phyloP scores from a whole-genome alignment of 1,139 yeast species.

The Nematodospora anomalae region DNA sequence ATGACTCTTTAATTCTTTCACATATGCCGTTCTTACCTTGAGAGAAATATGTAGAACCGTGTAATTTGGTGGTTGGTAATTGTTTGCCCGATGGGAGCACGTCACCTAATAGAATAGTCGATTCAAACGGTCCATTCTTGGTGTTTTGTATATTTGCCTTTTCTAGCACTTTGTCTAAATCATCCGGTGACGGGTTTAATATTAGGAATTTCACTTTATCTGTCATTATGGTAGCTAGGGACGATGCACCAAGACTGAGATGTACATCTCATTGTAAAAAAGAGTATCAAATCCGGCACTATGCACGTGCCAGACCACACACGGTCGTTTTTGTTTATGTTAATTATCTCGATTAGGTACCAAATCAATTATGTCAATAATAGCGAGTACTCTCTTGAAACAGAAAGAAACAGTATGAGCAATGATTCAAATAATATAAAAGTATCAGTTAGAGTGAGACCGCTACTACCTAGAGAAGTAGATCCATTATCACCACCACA shows the following conservation, averaged over 20 bases:
- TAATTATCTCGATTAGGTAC: too few species aligned
- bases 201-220: conserved; percentile 38
- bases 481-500: conserved; percentile 10
- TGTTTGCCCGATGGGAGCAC: conserved; percentile 22
- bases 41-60: conserved; percentile 32
- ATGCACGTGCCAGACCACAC: conserved; percentile 1
- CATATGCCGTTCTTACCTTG: conserved; percentile 22
- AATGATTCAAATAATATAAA: conserved; percentile 30
- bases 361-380: too few species aligned
- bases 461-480: conserved; percentile 38
- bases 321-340: conserved; percentile 5
- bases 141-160: conserved; percentile 51
- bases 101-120: conserved; percentile 54
- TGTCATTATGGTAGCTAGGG: too few species aligned
- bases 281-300: background rate
- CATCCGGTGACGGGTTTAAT: conserved; percentile 46
- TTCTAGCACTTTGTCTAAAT: conserved; percentile 40
- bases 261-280: background rate
- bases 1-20: conserved; percentile 4
- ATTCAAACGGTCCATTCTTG: conserved; percentile 67
- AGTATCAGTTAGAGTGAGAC: conserved; percentile 50
- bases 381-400: too few species aligned
- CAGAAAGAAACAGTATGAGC: too few species aligned
- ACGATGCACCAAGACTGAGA: background rate
- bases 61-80: conserved; percentile 22